These are phyloP conservation scores for Ormosia emarginata DNA, from an alignment of 306 rosid genomes.

Conservation along the genomic window DNA sequence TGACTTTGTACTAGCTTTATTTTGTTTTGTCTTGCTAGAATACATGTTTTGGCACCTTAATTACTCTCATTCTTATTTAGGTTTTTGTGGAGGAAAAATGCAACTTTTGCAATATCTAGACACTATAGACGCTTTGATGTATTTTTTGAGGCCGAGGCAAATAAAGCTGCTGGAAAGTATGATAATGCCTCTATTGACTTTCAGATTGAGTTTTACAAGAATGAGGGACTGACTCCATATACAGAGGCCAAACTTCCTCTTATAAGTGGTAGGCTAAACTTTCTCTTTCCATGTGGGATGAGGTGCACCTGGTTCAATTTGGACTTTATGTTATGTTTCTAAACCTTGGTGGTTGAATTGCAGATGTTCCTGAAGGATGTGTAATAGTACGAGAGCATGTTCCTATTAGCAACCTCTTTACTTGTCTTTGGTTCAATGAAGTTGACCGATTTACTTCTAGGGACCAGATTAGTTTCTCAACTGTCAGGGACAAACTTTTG, in stretches of 20 bases:
- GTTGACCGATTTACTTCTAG: slow-evolving; percentile 79
- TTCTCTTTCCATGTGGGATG: background rate
- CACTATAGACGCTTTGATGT: slow-evolving; percentile 73
- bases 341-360: slow-evolving; percentile 20
- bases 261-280: slow-evolving; percentile 59
- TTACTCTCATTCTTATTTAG: slow-evolving; percentile 28
- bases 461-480: slow-evolving; percentile 74
- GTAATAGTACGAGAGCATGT: slow-evolving; percentile 67
- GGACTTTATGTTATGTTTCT: slow-evolving; percentile 6
- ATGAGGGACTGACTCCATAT: slow-evolving; percentile 68
- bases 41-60: background rate
- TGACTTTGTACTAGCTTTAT: background rate
- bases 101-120: slow-evolving; percentile 70
- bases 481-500: slow-evolving; percentile 55
- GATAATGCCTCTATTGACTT: slow-evolving; percentile 65
- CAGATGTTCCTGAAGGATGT: slow-evolving; percentile 86
- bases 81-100: slow-evolving; percentile 82
- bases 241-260: slow-evolving; percentile 68
- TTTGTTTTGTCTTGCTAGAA: background rate
- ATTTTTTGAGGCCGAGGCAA: slow-evolving; percentile 76
- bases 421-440: slow-evolving; percentile 81
- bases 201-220: slow-evolving; percentile 62
- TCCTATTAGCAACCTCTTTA: slow-evolving; percentile 67
- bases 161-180: slow-evolving; percentile 71
- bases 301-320: background rate